These are phyloP conservation scores for Porodaedalea pini DNA, from an alignment of 1,284 basidiomycete genomes.

Conservation along the genomic window DNA sequence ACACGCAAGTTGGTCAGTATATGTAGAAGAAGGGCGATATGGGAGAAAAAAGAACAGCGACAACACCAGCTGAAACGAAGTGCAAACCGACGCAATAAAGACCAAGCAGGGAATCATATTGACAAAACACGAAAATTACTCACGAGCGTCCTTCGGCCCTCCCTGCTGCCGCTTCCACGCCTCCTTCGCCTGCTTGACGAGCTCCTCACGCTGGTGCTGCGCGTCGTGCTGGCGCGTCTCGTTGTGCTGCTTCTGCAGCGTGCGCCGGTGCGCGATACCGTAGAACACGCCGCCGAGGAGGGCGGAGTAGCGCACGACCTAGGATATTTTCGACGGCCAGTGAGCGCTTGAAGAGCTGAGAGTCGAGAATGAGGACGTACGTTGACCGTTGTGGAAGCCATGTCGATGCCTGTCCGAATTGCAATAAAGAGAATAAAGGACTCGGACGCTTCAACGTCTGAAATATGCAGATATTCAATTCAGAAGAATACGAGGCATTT, in stretches of 20 bases:
- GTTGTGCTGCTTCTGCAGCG: conserved; percentile 83
- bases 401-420: conserved; percentile 28
- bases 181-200: conserved; percentile 86
- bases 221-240: conserved; percentile 66
- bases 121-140: conserved; percentile 29
- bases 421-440: background rate
- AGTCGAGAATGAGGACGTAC: conserved; percentile 34
- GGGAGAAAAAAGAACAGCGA: background rate
- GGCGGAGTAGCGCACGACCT: conserved; percentile 97
- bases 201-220: conserved; percentile 66
- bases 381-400: conserved; percentile 65
- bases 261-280: conserved; percentile 88
- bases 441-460: background rate
- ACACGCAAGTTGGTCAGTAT: too few species aligned
- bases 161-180: conserved; percentile 83
- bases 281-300: conserved; percentile 87
- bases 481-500: background rate
- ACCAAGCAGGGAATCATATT: too few species aligned
- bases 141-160: conserved; percentile 47
- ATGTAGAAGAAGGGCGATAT: too few species aligned
- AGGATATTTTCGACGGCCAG: conserved; percentile 18
- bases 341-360: background rate
- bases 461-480: background rate
- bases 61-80: background rate
- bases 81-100: too few species aligned